Percentiles rank a stretch among this genome's conserved stretches.
phyloP scores from a whole-genome alignment of 331 rosid species.

The Rosa hybrid region DNA sequence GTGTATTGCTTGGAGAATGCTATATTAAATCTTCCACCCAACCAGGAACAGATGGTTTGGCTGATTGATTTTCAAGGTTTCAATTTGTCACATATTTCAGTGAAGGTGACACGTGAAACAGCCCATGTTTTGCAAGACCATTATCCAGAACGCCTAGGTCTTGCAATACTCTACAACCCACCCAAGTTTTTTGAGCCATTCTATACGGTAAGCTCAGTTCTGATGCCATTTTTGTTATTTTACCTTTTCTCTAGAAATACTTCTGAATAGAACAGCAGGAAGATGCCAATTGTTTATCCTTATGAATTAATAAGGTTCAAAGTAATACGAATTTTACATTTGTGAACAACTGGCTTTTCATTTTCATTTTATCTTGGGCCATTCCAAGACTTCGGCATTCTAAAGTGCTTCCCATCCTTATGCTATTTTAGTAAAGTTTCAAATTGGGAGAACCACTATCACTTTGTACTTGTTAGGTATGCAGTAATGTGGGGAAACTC shows the following conservation, averaged over 20 bases:
- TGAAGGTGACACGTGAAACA: conserved; percentile 68
- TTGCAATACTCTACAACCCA: conserved; percentile 74
- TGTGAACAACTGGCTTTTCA: not conserved
- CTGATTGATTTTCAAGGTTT: conserved; percentile 82
- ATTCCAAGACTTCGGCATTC: not conserved
- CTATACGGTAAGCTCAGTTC: conserved; percentile 51
- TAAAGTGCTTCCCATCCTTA: not conserved
- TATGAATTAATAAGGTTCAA: not conserved
- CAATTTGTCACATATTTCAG: conserved; percentile 64
- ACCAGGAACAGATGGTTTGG: conserved; percentile 83
- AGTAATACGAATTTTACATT: not conserved
- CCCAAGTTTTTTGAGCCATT: conserved; percentile 85
- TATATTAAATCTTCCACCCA: conserved; percentile 59
- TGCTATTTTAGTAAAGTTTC: not conserved
- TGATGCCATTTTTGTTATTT: conserved; percentile 2
- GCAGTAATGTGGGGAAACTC: not conserved
- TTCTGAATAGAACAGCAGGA: not conserved
- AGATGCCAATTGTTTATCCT: not conserved
- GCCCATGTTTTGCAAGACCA: conserved; percentile 67
- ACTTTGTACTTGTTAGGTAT: not conserved
- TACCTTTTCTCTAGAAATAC: conserved; percentile 11
- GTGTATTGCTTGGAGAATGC: conserved; percentile 92
- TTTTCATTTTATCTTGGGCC: not conserved
- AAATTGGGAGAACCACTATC: not conserved
- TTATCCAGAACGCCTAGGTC: conserved; percentile 83